Evolutionary conservation across 768 basidiomycete genomes (phyloP).

Genomic region (Pulveroboletus sp.): DNA sequence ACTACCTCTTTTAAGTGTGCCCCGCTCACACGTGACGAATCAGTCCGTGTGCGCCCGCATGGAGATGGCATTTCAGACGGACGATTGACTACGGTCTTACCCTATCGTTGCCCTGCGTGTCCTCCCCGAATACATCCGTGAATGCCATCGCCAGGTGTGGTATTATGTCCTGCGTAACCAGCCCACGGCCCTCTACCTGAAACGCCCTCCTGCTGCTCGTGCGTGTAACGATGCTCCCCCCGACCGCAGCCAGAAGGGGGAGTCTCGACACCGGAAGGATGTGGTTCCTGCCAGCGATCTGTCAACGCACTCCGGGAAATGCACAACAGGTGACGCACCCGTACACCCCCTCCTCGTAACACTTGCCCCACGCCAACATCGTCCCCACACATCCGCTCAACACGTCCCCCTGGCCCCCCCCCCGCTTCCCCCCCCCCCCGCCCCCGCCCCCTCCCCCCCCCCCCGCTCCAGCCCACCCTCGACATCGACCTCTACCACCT

Average conservation of each 20-base stretch:
- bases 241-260: conserved; percentile 81
- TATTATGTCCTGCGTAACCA: conserved; percentile 80
- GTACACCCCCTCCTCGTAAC: conserved; percentile 81
- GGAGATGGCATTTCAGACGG: not conserved
- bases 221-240: conserved; percentile 84
- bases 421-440: conserved; percentile 95
- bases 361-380: conserved; percentile 92
- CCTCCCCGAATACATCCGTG: conserved; percentile 62
- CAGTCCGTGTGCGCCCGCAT: conserved; percentile 8
- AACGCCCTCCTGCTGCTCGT: conserved; percentile 77
- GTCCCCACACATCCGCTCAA: conserved; percentile 84
- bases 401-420: conserved; percentile 96
- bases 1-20: too few relatives aligned
- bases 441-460: conserved; percentile 97
- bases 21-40: conserved; percentile 19
- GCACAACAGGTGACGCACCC: conserved; percentile 43
- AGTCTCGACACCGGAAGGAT: conserved; percentile 57
- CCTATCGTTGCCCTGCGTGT: conserved; percentile 16
- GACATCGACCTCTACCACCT: conserved; percentile 60
- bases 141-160: conserved; percentile 65
- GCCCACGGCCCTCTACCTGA: conserved; percentile 65
- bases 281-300: conserved; percentile 40
- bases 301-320: not conserved
- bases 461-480: conserved; percentile 87
- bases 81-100: conserved; percentile 31